Conservation (phyloP, 2,329 filamentous ascomycete genomes). For the Rutstroemia sp. region DNA sequence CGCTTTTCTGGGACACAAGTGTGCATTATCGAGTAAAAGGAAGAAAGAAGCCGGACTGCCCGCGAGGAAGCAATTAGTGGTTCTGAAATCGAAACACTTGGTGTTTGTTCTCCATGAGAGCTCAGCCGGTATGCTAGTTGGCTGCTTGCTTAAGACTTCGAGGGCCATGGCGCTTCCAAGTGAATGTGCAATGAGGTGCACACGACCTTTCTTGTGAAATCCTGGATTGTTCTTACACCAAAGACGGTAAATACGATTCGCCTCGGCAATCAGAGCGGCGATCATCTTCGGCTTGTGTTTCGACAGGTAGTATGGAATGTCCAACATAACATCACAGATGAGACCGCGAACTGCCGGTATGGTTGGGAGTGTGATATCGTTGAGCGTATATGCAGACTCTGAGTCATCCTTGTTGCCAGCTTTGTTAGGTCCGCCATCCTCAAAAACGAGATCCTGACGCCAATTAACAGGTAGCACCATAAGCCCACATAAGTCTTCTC, state of each 20-base stretch:
- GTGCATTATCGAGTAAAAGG: slow-evolving; percentile 68
- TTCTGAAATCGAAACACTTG: slow-evolving; percentile 82
- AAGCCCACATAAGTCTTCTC: slow-evolving; percentile 73
- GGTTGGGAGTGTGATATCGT: slow-evolving; percentile 86
- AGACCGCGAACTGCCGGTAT: slow-evolving; percentile 89
- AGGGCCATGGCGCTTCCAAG: slow-evolving; percentile 91
- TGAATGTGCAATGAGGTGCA: slow-evolving; percentile 90
- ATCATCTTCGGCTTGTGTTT: slow-evolving; percentile 96
- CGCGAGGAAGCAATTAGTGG: slow-evolving; percentile 78
- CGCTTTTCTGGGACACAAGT: slow-evolving; percentile 67
- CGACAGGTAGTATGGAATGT: slow-evolving; percentile 96
- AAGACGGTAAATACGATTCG: slow-evolving; percentile 88
- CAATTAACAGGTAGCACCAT: slow-evolving; percentile 95
- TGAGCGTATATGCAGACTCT: slow-evolving; percentile 59
- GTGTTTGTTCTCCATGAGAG: slow-evolving; percentile 34
- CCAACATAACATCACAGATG: slow-evolving; percentile 96
- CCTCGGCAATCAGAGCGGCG: slow-evolving; percentile 76
- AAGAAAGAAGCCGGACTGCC: slow-evolving; percentile 93
- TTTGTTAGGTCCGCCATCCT: slow-evolving; percentile 61
- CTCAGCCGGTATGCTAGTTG: slow-evolving; percentile 53
- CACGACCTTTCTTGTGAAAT: slow-evolving; percentile 71
- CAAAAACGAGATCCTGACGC: slow-evolving; percentile 81
- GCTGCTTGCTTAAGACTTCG: slow-evolving; percentile 84
- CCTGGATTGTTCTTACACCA: slow-evolving; percentile 93
- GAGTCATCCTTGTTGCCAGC: slow-evolving; percentile 46